Percentiles rank a stretch among this genome's conserved stretches.
Evolutionary conservation across 495 filamentous ascomycete genomes (phyloP).

Genomic region (Staphylotrichum longicolle): DNA sequence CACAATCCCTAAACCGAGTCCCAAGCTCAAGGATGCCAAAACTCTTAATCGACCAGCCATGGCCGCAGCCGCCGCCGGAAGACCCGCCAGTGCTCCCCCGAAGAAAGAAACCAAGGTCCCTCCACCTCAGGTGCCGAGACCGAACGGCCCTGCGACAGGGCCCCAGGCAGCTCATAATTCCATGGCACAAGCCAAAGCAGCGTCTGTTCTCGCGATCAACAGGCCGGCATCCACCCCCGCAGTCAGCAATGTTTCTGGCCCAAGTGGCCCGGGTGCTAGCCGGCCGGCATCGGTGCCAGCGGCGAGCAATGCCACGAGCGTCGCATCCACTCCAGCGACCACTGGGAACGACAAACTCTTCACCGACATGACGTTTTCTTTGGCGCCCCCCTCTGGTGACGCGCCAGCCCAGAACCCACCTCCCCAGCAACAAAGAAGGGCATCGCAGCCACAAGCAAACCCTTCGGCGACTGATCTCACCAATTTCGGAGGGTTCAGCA

Average conservation of each 20-base stretch:
- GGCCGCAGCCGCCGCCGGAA: slow-evolving; percentile 18
- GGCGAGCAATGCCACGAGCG: slow-evolving; percentile 3
- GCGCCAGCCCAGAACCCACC: slow-evolving; percentile 15
- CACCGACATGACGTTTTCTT: slow-evolving; percentile 47
- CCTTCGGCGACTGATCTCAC: background rate
- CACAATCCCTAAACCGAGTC: slow-evolving; percentile 22
- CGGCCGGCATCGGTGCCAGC: slow-evolving; percentile 9
- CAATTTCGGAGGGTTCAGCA: slow-evolving; percentile 7
- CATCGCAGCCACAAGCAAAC: slow-evolving; percentile 13
- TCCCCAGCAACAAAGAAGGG: slow-evolving; percentile 10
- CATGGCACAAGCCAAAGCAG: slow-evolving; percentile 17
- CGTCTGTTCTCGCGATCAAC: slow-evolving; percentile 16
- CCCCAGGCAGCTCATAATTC: slow-evolving; percentile 7
- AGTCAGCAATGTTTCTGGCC: background rate
- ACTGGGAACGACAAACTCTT: slow-evolving; percentile 33
- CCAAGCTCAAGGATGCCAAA: slow-evolving; percentile 25
- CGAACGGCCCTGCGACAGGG: slow-evolving; percentile 11
- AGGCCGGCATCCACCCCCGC: slow-evolving; percentile 14
- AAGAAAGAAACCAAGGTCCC: slow-evolving; percentile 40
- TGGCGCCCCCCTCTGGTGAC: slow-evolving; percentile 38
- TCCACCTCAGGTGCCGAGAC: slow-evolving; percentile 36
- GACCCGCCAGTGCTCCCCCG: slow-evolving; percentile 25
- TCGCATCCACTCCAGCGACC: slow-evolving; percentile 14
- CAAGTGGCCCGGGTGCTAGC: no score
- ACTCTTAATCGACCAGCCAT: slow-evolving; percentile 21